Percentiles rank a stretch among this genome's conserved stretches.
These are phyloP conservation scores for Clitopilus passeckerianus DNA, from an alignment of 768 basidiomycete species.

Conservation along the genomic window DNA sequence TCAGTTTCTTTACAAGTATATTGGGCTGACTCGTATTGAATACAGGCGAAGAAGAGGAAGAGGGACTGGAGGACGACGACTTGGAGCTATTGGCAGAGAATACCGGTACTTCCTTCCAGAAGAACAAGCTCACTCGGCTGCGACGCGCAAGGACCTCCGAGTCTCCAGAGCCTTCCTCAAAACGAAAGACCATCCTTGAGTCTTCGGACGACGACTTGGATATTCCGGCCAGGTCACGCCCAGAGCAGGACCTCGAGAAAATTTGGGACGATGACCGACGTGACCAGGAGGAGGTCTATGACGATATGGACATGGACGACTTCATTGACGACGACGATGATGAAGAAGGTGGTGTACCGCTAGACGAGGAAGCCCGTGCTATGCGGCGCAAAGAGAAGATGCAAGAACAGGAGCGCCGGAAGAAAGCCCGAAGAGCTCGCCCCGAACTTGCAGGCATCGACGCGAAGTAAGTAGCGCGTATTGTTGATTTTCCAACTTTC, in stretches of 20 bases:
- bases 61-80: slow-evolving; percentile 90
- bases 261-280: slow-evolving; percentile 84
- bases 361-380: slow-evolving; percentile 75
- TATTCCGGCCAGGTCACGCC: slow-evolving; percentile 44
- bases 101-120: slow-evolving; percentile 75
- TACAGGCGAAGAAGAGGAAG: slow-evolving; percentile 45
- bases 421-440: slow-evolving; percentile 55
- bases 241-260: slow-evolving; percentile 58
- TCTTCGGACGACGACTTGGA: slow-evolving; percentile 80
- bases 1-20: slow-evolving; percentile 1
- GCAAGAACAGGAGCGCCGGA: slow-evolving; percentile 64
- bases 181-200: slow-evolving; percentile 53
- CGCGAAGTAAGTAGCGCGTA: slow-evolving; percentile 57
- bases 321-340: slow-evolving; percentile 83
- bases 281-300: slow-evolving; percentile 70
- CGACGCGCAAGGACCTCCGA: slow-evolving; percentile 72
- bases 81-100: slow-evolving; percentile 87
- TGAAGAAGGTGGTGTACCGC: slow-evolving; percentile 62
- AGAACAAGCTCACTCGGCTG: slow-evolving; percentile 57
- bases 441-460: slow-evolving; percentile 78
- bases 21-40: slow-evolving; percentile 3
- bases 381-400: slow-evolving; percentile 65
- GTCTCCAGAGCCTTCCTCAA: slow-evolving; percentile 63
- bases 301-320: slow-evolving; percentile 70
- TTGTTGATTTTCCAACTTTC: slow-evolving; percentile 1